Percentiles rank a stretch among this genome's conserved stretches.
phyloP scores from a whole-genome alignment of 768 basidiomycete genomes.

The Sutorius australiensis region DNA sequence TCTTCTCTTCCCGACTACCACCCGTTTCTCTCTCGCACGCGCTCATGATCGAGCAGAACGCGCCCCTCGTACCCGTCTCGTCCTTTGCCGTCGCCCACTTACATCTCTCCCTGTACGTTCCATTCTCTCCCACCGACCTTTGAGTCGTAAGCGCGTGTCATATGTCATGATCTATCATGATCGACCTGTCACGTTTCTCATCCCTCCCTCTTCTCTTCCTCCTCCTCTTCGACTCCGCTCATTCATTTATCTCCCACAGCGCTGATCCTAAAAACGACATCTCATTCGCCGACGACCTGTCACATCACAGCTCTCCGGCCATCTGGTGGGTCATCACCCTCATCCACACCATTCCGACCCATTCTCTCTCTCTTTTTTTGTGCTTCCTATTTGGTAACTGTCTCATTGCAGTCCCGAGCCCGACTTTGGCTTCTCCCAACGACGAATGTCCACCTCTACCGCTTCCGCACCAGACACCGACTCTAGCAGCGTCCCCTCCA shows the following conservation, averaged over 20 bases:
- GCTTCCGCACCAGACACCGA: conserved; percentile 65
- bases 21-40: conserved; percentile 1
- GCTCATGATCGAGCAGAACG: conserved; percentile 58
- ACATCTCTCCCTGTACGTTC: conserved; percentile 55
- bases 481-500: conserved; percentile 50
- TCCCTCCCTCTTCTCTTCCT: conserved; percentile 2
- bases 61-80: conserved; percentile 41
- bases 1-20: not conserved
- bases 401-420: conserved; percentile 36
- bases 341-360: conserved; percentile 15
- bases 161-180: conserved; percentile 31
- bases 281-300: conserved; percentile 44
- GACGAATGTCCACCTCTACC: conserved; percentile 78
- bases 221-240: not conserved
- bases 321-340: conserved; percentile 39
- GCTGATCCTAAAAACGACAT: conserved; percentile 42
- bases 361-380: conserved; percentile 12
- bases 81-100: conserved; percentile 62
- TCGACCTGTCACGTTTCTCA: conserved; percentile 24
- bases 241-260: conserved; percentile 17
- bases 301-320: conserved; percentile 44
- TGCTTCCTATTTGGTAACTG: conserved; percentile 9
- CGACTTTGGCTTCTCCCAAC: conserved; percentile 50
- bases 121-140: not conserved
- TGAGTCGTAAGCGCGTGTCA: conserved; percentile 24